Conservation (phyloP, 176 grass and related monocot species). For the Oryza meridionalis region DNA sequence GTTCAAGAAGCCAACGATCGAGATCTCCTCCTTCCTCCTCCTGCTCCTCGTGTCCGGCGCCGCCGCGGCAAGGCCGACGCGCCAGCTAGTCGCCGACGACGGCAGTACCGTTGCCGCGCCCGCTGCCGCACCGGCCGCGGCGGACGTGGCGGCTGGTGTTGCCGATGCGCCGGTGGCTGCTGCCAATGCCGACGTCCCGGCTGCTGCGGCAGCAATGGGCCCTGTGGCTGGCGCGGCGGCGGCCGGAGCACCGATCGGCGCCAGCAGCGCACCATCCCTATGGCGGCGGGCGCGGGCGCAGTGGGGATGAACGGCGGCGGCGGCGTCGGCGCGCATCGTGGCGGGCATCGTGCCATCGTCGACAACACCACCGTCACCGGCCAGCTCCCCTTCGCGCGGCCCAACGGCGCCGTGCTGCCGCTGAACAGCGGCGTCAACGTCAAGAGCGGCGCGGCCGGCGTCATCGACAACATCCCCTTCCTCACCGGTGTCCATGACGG, state of each 20-base stretch:
- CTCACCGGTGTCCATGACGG: constrained; percentile 75
- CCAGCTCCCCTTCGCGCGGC: constrained; percentile 64
- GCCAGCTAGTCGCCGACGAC: constrained; percentile 25
- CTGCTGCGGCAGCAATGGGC: not conserved
- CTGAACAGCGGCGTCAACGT: constrained; percentile 62
- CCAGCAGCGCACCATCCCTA: constrained; percentile 31
- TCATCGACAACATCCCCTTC: constrained; percentile 71
- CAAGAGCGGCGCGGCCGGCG: constrained; percentile 49
- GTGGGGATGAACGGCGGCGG: not conserved
- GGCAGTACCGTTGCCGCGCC: too few relatives aligned
- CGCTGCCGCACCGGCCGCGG: not conserved
- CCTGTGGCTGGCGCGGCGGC: not conserved
- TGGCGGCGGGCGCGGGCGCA: not conserved
- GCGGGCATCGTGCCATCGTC: constrained; percentile 67
- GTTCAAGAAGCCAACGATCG: constrained; percentile 7
- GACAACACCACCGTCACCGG: constrained; percentile 51
- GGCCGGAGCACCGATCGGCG: constrained; percentile 3
- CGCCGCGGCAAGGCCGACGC: constrained; percentile 24
- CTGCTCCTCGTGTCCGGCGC: constrained; percentile 34
- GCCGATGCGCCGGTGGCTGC: constrained; percentile 4
- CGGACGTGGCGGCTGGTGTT: not conserved
- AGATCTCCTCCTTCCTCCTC: not conserved
- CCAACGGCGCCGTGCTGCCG: constrained; percentile 59
- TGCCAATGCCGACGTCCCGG: not conserved
- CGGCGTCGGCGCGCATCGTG: constrained; percentile 59